Percentiles rank a stretch among this genome's conserved stretches.
Conservation (phyloP, 305 asterid genomes). For the Withania somnifera region DNA sequence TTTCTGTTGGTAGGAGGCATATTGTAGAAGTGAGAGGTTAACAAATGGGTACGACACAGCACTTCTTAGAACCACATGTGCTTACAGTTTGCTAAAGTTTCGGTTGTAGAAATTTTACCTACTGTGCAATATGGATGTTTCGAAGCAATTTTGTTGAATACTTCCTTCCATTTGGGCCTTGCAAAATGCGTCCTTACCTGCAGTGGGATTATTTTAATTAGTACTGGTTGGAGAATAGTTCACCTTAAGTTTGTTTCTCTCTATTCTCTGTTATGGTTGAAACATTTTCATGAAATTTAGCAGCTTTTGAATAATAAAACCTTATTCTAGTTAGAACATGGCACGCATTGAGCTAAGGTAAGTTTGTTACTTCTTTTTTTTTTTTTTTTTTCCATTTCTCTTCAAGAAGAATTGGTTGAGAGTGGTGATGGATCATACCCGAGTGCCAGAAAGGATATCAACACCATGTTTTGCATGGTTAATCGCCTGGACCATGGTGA, state of each 20-base stretch:
- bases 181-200: conserved; percentile 96
- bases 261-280: not conserved
- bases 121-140: conserved; percentile 76
- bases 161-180: conserved; percentile 85
- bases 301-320: not conserved
- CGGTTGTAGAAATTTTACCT: conserved; percentile 36
- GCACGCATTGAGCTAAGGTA: not conserved
- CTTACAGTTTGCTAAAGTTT: not conserved
- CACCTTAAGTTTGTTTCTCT: not conserved
- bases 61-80: not conserved
- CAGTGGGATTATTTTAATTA: conserved; percentile 1
- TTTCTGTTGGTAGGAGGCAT: not conserved
- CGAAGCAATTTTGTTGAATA: conserved; percentile 64
- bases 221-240: not conserved
- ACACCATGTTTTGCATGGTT: conserved; percentile 95
- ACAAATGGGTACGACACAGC: not conserved
- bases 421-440: conserved; percentile 32
- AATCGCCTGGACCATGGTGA: conserved; percentile 95
- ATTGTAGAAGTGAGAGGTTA: not conserved
- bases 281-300: not conserved
- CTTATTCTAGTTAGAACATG: not conserved
- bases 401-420: not conserved
- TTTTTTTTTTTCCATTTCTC: not conserved
- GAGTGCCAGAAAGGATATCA: conserved; percentile 89
- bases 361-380: not conserved